Conservation (phyloP, 2,329 filamentous ascomycete species). For the Talaromyces albobiverticillius region DNA sequence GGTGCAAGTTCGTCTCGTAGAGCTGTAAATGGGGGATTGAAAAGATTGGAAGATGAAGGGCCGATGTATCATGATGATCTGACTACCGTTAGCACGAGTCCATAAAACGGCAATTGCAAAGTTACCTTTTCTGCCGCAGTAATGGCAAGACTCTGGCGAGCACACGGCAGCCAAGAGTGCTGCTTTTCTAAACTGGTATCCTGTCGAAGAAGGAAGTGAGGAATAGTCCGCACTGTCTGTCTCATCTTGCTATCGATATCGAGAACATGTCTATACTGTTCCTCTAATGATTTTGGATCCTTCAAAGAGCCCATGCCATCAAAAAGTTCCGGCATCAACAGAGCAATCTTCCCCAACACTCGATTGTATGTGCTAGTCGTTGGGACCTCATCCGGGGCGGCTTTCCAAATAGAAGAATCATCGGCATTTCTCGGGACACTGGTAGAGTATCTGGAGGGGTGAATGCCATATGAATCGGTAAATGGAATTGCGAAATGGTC, state of each 20-base stretch:
- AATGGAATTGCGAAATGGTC: slow-evolving; percentile 37
- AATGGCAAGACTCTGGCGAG: slow-evolving; percentile 36
- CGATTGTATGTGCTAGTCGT: slow-evolving; percentile 20
- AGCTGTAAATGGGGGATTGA: slow-evolving; percentile 29
- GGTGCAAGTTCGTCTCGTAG: slow-evolving; percentile 36
- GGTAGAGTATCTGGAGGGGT: slow-evolving; percentile 34
- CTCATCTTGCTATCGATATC: neutral
- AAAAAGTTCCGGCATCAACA: slow-evolving; percentile 27
- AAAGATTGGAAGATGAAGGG: slow-evolving; percentile 35
- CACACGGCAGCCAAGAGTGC: slow-evolving; percentile 8
- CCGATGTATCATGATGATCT: slow-evolving; percentile 43
- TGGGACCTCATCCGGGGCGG: neutral
- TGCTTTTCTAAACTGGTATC: neutral
- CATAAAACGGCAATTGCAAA: too few species aligned
- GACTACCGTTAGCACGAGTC: too few species aligned
- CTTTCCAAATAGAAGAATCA: slow-evolving; percentile 18
- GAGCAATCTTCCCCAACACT: slow-evolving; percentile 30
- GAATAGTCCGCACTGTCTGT: neutral
- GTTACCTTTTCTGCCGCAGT: slow-evolving; percentile 34
- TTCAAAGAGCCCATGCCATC: neutral
- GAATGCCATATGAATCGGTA: slow-evolving; percentile 37
- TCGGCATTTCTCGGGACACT: slow-evolving; percentile 33
- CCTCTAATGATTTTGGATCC: neutral
- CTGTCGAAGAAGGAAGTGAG: neutral
- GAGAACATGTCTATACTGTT: neutral